These are phyloP conservation scores for Vinca minor DNA, from an alignment of 257 asterid genomes.

Conservation along the genomic window DNA sequence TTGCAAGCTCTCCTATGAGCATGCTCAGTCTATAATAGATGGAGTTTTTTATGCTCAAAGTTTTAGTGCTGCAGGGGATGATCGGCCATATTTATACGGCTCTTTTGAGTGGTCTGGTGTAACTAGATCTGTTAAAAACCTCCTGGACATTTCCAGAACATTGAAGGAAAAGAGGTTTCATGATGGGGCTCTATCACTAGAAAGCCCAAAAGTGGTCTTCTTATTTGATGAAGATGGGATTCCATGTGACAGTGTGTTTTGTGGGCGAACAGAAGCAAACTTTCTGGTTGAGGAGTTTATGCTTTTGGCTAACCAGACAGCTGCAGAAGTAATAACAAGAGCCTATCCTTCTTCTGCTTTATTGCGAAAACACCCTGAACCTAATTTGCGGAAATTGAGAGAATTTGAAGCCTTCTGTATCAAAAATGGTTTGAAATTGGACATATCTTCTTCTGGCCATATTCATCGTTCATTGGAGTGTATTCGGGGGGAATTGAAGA, in stretches of 20 bases:
- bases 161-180: conserved; percentile 54
- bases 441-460: conserved; percentile 51
- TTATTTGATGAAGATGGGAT: conserved; percentile 65
- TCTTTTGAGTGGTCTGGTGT: conserved; percentile 34
- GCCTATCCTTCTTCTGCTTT: conserved; percentile 77
- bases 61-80: conserved; percentile 14
- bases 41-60: conserved; percentile 32
- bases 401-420: conserved; percentile 65
- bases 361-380: conserved; percentile 79
- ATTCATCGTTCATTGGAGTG: conserved; percentile 52
- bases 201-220: conserved; percentile 62
- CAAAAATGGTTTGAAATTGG: conserved; percentile 58
- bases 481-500: conserved; percentile 43
- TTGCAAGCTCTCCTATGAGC: conserved; percentile 83
- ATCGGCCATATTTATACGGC: conserved; percentile 23
- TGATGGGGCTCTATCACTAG: conserved; percentile 73
- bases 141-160: conserved; percentile 42
- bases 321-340: conserved; percentile 84
- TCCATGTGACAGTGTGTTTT: conserved; percentile 51
- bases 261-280: conserved; percentile 45
- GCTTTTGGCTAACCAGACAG: conserved; percentile 83
- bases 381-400: conserved; percentile 57
- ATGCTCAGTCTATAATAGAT: conserved; percentile 64
- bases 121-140: conserved; percentile 44
- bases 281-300: conserved; percentile 79